Evolutionary conservation across 2,329 filamentous ascomycete species (phyloP).

Genomic region (Penicillium sp.): DNA sequence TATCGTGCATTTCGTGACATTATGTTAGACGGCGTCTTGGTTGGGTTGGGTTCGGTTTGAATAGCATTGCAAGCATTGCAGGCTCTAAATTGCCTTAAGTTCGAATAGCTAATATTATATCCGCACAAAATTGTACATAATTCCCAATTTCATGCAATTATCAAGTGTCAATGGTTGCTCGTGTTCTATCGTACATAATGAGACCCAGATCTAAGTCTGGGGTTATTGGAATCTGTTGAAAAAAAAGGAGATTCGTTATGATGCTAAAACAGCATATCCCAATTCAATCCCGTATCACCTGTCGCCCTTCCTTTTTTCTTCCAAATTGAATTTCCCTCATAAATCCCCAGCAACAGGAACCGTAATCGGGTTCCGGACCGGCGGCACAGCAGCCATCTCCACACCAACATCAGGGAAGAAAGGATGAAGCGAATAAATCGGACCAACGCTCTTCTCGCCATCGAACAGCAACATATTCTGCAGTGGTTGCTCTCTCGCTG

Average conservation of each 20-base stretch:
- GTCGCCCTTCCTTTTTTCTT: neutral
- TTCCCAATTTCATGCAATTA: neutral
- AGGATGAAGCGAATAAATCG: conserved; percentile 79
- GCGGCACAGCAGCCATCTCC: conserved; percentile 29
- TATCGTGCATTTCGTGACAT: conserved; percentile 4
- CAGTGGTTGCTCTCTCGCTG: conserved; percentile 86
- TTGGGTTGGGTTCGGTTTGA: neutral
- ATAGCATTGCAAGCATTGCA: neutral
- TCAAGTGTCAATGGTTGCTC: neutral
- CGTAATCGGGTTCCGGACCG: conserved; percentile 30
- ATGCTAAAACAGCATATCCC: neutral
- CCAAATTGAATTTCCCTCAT: neutral
- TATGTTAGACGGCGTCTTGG: conserved; percentile 4
- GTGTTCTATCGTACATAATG: conserved; percentile 6
- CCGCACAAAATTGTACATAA: conserved; percentile 5
- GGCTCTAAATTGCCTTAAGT: neutral
- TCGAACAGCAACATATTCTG: conserved; percentile 95
- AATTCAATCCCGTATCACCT: neutral
- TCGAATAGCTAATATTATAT: neutral
- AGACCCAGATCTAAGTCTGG: neutral
- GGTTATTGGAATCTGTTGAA: neutral
- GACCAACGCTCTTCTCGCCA: conserved; percentile 73
- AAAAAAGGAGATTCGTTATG: conserved; percentile 8
- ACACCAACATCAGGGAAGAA: conserved; percentile 46
- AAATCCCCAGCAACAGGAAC: conserved; percentile 8